A percentile compares a stretch with the other conserved stretches of the same genome.
Evolutionary conservation across 331 rosid genomes (phyloP).

Genomic region (Phaseolus coccineus): DNA sequence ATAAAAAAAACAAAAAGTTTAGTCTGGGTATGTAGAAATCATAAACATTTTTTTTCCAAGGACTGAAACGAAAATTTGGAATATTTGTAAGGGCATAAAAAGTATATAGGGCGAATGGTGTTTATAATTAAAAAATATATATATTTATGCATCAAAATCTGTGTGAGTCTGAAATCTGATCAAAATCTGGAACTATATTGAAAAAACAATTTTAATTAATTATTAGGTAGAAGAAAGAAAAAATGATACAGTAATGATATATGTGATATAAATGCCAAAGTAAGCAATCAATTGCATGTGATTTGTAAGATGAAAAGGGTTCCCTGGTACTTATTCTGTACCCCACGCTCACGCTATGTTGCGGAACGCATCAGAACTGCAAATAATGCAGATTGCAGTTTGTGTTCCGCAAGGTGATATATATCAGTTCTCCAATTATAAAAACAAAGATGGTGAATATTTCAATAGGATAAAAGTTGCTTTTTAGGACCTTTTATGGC

Average conservation of each 20-base stretch:
- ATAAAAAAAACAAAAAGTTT: too few relatives aligned
- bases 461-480: background rate
- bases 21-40: too few relatives aligned
- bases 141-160: too few relatives aligned
- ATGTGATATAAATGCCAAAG: background rate
- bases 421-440: background rate
- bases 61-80: too few relatives aligned
- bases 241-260: background rate
- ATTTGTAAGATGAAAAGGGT: background rate
- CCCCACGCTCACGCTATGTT: conserved; percentile 4
- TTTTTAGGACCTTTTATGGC: background rate
- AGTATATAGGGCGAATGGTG: too few relatives aligned
- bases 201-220: background rate
- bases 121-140: background rate
- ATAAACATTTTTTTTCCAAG: too few relatives aligned
- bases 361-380: background rate
- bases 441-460: background rate
- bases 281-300: background rate
- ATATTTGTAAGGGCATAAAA: too few relatives aligned
- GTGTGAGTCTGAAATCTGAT: background rate
- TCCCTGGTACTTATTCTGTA: background rate
- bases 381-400: background rate
- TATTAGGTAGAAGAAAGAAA: background rate
- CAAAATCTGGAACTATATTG: background rate
- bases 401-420: background rate